Evolutionary conservation across 352 stramenopile genomes (phyloP).

Genomic region (Phytopythium vexans): DNA sequence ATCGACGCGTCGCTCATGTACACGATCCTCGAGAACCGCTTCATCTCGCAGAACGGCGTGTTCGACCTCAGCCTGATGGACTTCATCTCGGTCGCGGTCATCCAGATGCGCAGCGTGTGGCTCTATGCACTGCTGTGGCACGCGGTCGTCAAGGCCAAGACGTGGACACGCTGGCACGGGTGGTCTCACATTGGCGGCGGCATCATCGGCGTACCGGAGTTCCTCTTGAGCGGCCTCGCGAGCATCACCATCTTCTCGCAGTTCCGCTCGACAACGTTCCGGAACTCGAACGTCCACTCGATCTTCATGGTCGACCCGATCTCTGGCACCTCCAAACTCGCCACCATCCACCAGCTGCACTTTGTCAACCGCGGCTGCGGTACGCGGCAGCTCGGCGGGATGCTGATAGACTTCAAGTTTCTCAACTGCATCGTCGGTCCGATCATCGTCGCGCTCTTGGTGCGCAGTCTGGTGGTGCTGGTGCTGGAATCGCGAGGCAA

Average conservation of each 20-base stretch:
- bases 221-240: constrained; percentile 32
- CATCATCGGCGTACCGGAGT: constrained; percentile 29
- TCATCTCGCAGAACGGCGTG: constrained; percentile 26
- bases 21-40: constrained; percentile 25
- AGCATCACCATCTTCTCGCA: constrained; percentile 31
- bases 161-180: constrained; percentile 9
- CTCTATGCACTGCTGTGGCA: constrained; percentile 31
- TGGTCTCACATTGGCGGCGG: constrained; percentile 12
- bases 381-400: constrained; percentile 16
- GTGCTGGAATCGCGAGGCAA: neutral
- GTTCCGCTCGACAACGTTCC: constrained; percentile 24
- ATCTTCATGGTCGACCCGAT: constrained; percentile 2
- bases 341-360: constrained; percentile 3
- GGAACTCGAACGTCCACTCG: constrained; percentile 12
- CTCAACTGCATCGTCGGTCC: constrained; percentile 17
- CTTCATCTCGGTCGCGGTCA: constrained; percentile 27
- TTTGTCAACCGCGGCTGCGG: constrained; percentile 14
- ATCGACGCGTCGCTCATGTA: constrained; percentile 45
- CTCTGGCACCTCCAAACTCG: neutral
- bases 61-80: constrained; percentile 21
- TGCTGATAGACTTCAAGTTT: constrained; percentile 31
- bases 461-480: constrained; percentile 1
- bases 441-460: constrained; percentile 1
- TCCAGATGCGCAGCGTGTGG: constrained; percentile 52
- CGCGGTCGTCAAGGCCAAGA: constrained; percentile 13